Percentiles rank a stretch among this genome's conserved stretches.
These are phyloP conservation scores for Heliamphora exappendiculata DNA, from an alignment of 148 eudicot genomes.

Conservation along the genomic window DNA sequence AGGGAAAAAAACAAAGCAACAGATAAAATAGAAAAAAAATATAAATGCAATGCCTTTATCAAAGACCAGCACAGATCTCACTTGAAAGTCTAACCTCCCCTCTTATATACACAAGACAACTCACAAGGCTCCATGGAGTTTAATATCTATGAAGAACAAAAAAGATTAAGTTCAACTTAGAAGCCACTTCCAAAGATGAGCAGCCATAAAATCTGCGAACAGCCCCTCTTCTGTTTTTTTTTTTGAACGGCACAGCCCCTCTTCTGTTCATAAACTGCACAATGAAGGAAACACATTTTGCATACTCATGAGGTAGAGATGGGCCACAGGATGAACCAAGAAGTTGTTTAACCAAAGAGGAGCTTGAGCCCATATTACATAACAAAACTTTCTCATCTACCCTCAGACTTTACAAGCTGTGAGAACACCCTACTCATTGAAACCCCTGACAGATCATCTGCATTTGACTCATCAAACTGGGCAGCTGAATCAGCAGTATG, in stretches of 20 bases:
- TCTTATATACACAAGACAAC: background rate
- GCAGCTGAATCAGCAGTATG: constrained; percentile 31
- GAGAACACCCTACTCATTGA: constrained; percentile 88
- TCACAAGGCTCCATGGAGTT: background rate
- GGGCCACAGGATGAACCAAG: background rate
- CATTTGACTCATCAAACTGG: constrained; percentile 28
- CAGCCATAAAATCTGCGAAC: background rate
- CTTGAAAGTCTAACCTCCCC: background rate
- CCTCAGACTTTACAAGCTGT: constrained; percentile 67
- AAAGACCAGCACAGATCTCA: background rate
- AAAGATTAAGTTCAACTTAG: background rate
- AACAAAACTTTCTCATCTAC: constrained; percentile 29
- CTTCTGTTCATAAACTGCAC: background rate
- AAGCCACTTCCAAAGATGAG: background rate
- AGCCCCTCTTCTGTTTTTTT: background rate
- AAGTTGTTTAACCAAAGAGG: background rate
- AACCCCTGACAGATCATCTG: constrained; percentile 57
- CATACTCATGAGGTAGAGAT: no score
- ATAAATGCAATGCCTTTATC: background rate
- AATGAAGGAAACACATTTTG: background rate
- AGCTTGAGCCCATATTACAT: background rate
- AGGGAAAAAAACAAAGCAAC: background rate
- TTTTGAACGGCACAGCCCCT: background rate
- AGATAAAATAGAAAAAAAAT: background rate
- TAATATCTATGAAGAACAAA: background rate